phyloP scores from a whole-genome alignment of 352 stramenopile genomes.

The Phytophthora agathidicida region DNA sequence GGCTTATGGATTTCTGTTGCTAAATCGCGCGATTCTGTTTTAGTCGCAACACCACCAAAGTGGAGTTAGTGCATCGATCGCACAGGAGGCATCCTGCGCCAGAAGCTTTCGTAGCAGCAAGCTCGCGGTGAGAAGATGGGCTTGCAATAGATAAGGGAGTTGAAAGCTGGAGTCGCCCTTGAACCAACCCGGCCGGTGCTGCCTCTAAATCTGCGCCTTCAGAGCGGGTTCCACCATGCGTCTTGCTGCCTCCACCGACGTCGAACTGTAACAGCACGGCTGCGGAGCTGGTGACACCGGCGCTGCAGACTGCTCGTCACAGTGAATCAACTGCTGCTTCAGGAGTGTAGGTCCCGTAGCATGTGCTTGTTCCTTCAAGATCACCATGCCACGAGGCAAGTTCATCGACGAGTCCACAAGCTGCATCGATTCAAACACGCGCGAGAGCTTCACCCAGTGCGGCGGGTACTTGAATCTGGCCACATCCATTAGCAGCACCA shows the following conservation, averaged over 20 bases:
- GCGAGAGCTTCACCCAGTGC: conserved; percentile 73
- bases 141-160: conserved; percentile 35
- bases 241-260: conserved; percentile 30
- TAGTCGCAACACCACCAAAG: conserved; percentile 8
- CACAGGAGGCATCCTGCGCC: neutral
- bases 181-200: conserved; percentile 5
- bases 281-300: conserved; percentile 18
- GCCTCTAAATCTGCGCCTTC: conserved; percentile 14
- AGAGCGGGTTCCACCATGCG: conserved; percentile 29
- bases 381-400: conserved; percentile 42
- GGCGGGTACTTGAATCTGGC: conserved; percentile 97
- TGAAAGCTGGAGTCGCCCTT: conserved; percentile 11
- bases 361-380: conserved; percentile 49
- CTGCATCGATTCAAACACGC: conserved; percentile 62
- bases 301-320: conserved; percentile 22
- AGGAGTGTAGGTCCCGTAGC: conserved; percentile 47
- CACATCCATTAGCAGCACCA: conserved; percentile 96
- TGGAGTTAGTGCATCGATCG: neutral
- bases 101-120: conserved; percentile 10
- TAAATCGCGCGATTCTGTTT: conserved; percentile 7
- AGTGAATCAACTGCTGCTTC: conserved; percentile 55
- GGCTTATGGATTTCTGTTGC: conserved; percentile 13
- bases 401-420: conserved; percentile 53
- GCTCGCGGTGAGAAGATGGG: conserved; percentile 4
- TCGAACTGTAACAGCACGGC: conserved; percentile 39